These are phyloP conservation scores for Gracilariopsis chorda DNA, from an alignment of 23 red algal species.

Conservation along the genomic window DNA sequence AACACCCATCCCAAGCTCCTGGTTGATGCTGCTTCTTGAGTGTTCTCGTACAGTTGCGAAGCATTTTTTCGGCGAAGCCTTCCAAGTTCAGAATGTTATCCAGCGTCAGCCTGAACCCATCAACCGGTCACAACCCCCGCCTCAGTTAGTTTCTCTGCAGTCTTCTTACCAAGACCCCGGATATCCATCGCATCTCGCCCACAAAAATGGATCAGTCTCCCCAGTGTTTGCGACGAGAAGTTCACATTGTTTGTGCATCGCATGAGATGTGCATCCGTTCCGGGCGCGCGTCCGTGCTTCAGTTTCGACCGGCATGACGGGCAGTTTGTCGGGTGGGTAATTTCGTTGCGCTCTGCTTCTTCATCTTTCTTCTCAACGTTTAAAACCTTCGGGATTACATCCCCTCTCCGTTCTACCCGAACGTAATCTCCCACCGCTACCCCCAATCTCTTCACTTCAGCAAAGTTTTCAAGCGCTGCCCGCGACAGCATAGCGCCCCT, in stretches of 20 bases:
- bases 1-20: constrained; percentile 47
- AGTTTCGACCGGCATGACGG: constrained; percentile 39
- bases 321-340: constrained; percentile 19
- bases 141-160: constrained; percentile 52
- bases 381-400: constrained; percentile 82
- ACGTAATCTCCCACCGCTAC: constrained; percentile 49
- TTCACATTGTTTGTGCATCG: constrained; percentile 41
- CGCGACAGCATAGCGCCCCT: constrained; percentile 66
- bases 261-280: constrained; percentile 19
- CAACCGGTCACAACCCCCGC: constrained; percentile 26
- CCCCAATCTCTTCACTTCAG: constrained; percentile 56
- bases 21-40: constrained; percentile 7
- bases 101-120: constrained; percentile 54
- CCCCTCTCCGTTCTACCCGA: constrained; percentile 59
- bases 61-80: constrained; percentile 54
- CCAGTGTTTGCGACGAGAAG: constrained; percentile 40
- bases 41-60: constrained; percentile 18
- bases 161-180: constrained; percentile 57
- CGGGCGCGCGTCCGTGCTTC: background rate
- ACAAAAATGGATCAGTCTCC: constrained; percentile 60
- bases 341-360: background rate
- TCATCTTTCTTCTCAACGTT: background rate
- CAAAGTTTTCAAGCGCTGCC: constrained; percentile 84
- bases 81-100: constrained; percentile 40
- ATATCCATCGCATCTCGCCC: constrained; percentile 64